phyloP scores from a whole-genome alignment of 352 stramenopile species.

The Achlya hypogyna region DNA sequence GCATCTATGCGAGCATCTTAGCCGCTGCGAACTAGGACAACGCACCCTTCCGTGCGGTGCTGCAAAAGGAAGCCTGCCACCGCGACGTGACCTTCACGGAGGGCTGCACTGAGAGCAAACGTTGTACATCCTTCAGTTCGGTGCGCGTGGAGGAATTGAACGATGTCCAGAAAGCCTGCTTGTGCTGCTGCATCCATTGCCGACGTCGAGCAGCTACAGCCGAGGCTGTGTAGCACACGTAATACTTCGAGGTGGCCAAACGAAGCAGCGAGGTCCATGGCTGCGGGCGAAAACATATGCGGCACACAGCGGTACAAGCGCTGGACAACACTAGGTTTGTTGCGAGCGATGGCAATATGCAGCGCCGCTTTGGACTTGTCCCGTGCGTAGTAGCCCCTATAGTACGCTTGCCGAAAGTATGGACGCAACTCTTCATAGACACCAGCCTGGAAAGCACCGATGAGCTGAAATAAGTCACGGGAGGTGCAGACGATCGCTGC shows the following conservation, averaged over 20 bases:
- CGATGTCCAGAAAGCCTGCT: background rate
- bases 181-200: constrained; percentile 13
- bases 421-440: constrained; percentile 14
- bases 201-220: constrained; percentile 3
- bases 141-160: background rate
- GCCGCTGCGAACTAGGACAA: background rate
- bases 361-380: background rate
- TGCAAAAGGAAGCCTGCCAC: background rate
- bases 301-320: background rate
- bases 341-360: constrained; percentile 10
- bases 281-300: background rate
- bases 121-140: constrained; percentile 12
- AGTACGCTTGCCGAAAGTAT: background rate
- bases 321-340: background rate
- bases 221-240: background rate
- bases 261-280: constrained; percentile 9
- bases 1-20: background rate
- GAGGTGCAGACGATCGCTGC: background rate
- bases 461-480: background rate
- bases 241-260: constrained; percentile 16
- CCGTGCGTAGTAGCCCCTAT: background rate
- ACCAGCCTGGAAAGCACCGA: background rate
- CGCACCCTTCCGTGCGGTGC: constrained; percentile 8
- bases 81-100: constrained; percentile 5
- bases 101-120: constrained; percentile 8